phyloP scores from a whole-genome alignment of 2,329 filamentous ascomycete genomes.

The Dactylellina drechsleri region DNA sequence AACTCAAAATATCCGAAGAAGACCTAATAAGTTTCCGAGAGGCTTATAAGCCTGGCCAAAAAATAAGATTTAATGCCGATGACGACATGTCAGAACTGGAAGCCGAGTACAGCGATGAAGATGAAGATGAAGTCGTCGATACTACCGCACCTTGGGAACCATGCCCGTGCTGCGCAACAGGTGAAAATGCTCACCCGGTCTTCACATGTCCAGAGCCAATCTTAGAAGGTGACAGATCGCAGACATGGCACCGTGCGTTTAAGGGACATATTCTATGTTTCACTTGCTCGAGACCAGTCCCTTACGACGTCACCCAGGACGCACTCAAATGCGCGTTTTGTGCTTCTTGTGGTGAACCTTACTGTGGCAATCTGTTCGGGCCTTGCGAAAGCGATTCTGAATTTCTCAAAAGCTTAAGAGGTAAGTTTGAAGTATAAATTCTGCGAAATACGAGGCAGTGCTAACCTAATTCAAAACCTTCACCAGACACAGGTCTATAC shows the following conservation, averaged over 20 bases:
- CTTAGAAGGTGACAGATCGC: background rate
- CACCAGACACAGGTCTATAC: slow-evolving; percentile 28
- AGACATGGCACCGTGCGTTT: slow-evolving; percentile 2
- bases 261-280: slow-evolving; percentile 30
- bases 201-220: slow-evolving; percentile 41
- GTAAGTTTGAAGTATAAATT: slow-evolving; percentile 5
- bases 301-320: slow-evolving; percentile 8
- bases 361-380: slow-evolving; percentile 26
- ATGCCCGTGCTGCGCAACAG: slow-evolving; percentile 26
- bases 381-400: background rate
- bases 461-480: background rate
- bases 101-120: slow-evolving; percentile 8
- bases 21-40: slow-evolving; percentile 19
- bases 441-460: no score
- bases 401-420: slow-evolving; percentile 17
- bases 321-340: slow-evolving; percentile 24
- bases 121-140: slow-evolving; percentile 20
- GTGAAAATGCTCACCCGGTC: slow-evolving; percentile 8
- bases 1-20: slow-evolving; percentile 27
- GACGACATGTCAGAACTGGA: slow-evolving; percentile 17
- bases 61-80: slow-evolving; percentile 12
- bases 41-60: slow-evolving; percentile 40
- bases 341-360: slow-evolving; percentile 18
- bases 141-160: slow-evolving; percentile 8
- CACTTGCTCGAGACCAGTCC: slow-evolving; percentile 15